Evolutionary conservation across 1,284 basidiomycete species (phyloP), one percentile per base, ranked within the genome.

Genomic region (Moesziomyces parantarcticus): DNA sequence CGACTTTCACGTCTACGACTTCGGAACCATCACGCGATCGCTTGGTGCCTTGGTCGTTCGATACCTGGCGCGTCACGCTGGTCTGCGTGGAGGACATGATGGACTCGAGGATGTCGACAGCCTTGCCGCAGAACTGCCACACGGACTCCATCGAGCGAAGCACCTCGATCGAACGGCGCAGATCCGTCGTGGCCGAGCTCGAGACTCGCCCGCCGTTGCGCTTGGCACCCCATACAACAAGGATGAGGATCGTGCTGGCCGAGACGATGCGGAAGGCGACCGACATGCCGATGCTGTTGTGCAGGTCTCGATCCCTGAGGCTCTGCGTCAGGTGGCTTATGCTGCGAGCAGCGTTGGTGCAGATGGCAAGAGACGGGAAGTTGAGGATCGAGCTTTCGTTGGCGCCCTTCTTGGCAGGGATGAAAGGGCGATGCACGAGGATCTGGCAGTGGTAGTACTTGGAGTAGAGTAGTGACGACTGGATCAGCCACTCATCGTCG

Each of bases 321-420:
- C 63, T 71, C 51, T 59, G 49, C 22, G 73, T 46, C 18, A 81
- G 51, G 26, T 81, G 78, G 45, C 73, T 73, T 23, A 70, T 73
- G 50, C 72, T 77, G 23, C 78, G 64, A 4, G 79, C 74, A 4
- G 79, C 77, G 41, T 81, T 81, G 54, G 79, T 79, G 56, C 72
- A 75, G 42, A 81, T 81, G 51, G 79, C 79, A 18, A 81, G 68
- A 5, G 78, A 80, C 16, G 78, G 76, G 61, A 78, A 81, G 29
- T 77, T 81, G 58, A 79, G 67, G 39, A 68, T 68, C 13, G 77
- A 70, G n/a, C 25, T 63, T 20, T 66, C 58, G 29, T 44, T 58
- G 40, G 40, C 49, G 1, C 62, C 54, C 59, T 75, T 77, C 23
- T 63, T 58, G n/a, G 64, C 70, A n/a, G 72, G 62, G 45, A 81